Evolutionary conservation across 768 basidiomycete genomes (phyloP), one percentile per base, ranked within the genome.

Genomic region (Amanita rubescens): DNA sequence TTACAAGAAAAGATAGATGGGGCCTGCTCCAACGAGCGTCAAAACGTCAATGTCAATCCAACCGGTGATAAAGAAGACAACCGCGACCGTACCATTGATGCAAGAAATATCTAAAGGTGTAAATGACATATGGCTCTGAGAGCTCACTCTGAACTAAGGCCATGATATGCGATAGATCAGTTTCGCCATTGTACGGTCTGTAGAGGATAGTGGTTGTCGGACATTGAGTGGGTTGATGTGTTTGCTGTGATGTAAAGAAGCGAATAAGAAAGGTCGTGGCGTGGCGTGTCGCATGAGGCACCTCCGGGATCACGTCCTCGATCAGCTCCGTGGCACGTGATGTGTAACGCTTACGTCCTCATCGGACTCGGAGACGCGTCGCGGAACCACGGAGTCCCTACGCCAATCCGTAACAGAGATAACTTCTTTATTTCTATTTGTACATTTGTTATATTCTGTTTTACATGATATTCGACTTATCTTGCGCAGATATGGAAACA

Each of bases 31-130:
- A n/a, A 12, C 12, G 35, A 4, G 38, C 24, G 39, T 34, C 37
- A 22, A 64, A 69, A 67, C 69, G 65, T 69, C 66, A 67, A 69
- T 63, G 57, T 55, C 46, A 48, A 50, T 20, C 12, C 35, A 55
- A 50, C 44, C 27, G 27, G 8, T 4, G 27, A 24, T 34, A 35
- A 38, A 41, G 41, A 30, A 12, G 19, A n/a, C 4, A 35, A 48
- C 46, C 25, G 25, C 24, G 30, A 47, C 2, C 91, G 62, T 53
- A 96, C 96, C 96, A 99, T 61, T 94, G 89, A 65, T 93, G 83
- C 6, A 99, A 79, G 67, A 99, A 99, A 67, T 99, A 97, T 1
- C 94, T 86, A 62, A 94, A 97, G 0, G 94, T 97, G 71, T 95
- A 97, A 39, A 92, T 84, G 50, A 95, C 91, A 70, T 93, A 98